Conservation (phyloP, 345 rosid genomes). For the Brassica incana region DNA sequence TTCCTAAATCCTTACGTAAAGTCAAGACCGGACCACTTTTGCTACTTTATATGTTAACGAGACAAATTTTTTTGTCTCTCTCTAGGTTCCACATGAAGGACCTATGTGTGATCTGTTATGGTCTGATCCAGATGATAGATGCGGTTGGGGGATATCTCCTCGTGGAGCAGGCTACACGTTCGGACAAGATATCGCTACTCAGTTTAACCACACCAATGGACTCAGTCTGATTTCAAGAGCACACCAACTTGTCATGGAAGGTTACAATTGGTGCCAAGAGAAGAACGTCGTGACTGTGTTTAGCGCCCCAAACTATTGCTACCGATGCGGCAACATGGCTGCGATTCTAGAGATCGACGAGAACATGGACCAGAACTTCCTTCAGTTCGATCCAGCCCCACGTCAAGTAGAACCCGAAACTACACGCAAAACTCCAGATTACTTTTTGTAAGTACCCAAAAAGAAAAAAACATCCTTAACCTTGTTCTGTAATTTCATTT, state of each 20-base stretch:
- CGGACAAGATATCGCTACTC: constrained; percentile 71
- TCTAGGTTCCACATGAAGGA: constrained; percentile 95
- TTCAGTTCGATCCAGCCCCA: constrained; percentile 93
- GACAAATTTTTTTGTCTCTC: too few species aligned
- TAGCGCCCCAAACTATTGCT: constrained; percentile 94
- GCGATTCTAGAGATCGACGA: constrained; percentile 93
- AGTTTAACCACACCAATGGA: constrained; percentile 88
- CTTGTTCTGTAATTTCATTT: background rate
- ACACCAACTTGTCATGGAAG: constrained; percentile 97
- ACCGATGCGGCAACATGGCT: constrained; percentile 97
- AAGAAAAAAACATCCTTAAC: background rate
- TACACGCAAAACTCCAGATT: constrained; percentile 95
- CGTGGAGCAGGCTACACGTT: constrained; percentile 98
- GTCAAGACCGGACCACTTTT: too few species aligned
- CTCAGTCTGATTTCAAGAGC: constrained; percentile 87
- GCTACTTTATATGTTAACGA: background rate
- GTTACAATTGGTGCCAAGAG: constrained; percentile 96
- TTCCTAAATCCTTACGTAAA: background rate
- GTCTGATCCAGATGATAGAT: constrained; percentile 97
- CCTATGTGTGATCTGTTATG: constrained; percentile 98
- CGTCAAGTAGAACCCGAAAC: constrained; percentile 92
- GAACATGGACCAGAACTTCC: constrained; percentile 94
- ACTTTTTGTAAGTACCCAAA: constrained; percentile 71
- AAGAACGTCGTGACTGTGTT: constrained; percentile 94
- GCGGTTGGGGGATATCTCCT: constrained; percentile 99